Evolutionary conservation across 2,329 filamentous ascomycete genomes (phyloP), one percentile per base, ranked within the genome.

Genomic region (Graphilbum fragrans): DNA sequence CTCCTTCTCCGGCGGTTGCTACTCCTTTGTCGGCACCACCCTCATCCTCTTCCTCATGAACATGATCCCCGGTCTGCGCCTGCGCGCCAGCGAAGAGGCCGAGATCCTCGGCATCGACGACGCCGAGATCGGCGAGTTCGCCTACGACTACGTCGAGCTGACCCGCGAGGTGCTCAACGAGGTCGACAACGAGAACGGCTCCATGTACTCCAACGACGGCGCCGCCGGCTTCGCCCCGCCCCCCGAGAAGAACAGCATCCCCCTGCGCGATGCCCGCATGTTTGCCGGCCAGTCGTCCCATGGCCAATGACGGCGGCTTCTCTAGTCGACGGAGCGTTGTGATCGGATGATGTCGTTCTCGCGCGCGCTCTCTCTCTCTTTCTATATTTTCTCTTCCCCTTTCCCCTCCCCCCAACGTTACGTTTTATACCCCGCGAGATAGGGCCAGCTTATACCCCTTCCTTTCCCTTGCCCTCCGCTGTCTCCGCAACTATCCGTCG

Each of bases 61-160:
- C 58, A 69, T 86, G 49, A 70, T 92, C 21, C 84, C 86, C 0
- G 80, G 81, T 12, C 67, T 93, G 32, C 75, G 74, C 43, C 76
- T 94, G 35, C 82, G 86, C 38, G 80, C 79, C 0, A 70, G 66
- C 14, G 80, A 86, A 51, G 82, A 92, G 48, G 82, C 85, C 31
- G 86, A 94, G 60, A 78, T 87, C 39, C 66, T 86, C 34, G 86
- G 86, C 50, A 87, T 93, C 45, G 86, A 94, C 53, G 87, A 94
- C 53, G 80, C 83, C 20, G 86, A 94, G 62, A 85, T 94, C 54
- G 87, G 87, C 58, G 87, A 94, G 65, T 94, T 92, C 58, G 87
- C 86, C n/a, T 94, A 94, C 59, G 87, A 94, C 60, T 94, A 93
- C 53, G 85, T 94, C 49, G 86, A 93, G 67, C 68, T 92, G 49